phyloP scores from a whole-genome alignment of 352 stramenopile genomes.

The Globisporangium solare region DNA sequence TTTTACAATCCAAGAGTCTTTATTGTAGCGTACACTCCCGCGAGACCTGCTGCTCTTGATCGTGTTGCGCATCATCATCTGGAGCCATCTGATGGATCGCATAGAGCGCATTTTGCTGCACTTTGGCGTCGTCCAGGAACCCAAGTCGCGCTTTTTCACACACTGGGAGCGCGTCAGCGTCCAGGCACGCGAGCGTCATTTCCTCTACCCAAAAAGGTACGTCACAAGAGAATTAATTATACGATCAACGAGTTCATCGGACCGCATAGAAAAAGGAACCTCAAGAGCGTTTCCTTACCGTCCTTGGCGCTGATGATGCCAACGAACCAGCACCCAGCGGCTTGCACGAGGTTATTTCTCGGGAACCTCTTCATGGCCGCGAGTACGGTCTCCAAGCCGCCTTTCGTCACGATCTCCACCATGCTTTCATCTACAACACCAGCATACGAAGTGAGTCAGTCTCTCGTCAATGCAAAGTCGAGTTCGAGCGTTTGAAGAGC shows the following conservation, averaged over 20 bases:
- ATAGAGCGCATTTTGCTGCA: conserved; percentile 46
- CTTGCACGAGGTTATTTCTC: conserved; percentile 38
- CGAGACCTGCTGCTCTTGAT: not conserved
- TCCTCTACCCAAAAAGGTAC: conserved; percentile 20
- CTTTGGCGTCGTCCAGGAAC: conserved; percentile 36
- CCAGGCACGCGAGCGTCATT: conserved; percentile 40
- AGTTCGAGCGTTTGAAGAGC: not conserved
- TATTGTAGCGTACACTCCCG: conserved; percentile 11
- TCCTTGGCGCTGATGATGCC: conserved; percentile 42
- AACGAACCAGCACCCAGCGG: conserved; percentile 48
- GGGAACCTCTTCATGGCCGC: conserved; percentile 51
- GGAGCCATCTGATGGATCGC: conserved; percentile 36
- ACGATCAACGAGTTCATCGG: not conserved
- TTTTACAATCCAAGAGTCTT: not conserved
- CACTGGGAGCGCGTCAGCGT: conserved; percentile 38
- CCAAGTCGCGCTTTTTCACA: conserved; percentile 49
- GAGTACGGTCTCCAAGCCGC: conserved; percentile 39
- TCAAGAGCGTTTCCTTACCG: conserved; percentile 17
- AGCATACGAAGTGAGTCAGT: not conserved
- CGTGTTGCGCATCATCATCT: conserved; percentile 11
- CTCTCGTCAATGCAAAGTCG: no score
- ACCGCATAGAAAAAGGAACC: conserved; percentile 1
- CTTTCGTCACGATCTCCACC: conserved; percentile 50
- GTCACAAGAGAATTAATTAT: not conserved
- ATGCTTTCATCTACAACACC: conserved; percentile 37